Evolutionary conservation across 345 rosid species (phyloP).

Genomic region (Eucalyptus regnans): DNA sequence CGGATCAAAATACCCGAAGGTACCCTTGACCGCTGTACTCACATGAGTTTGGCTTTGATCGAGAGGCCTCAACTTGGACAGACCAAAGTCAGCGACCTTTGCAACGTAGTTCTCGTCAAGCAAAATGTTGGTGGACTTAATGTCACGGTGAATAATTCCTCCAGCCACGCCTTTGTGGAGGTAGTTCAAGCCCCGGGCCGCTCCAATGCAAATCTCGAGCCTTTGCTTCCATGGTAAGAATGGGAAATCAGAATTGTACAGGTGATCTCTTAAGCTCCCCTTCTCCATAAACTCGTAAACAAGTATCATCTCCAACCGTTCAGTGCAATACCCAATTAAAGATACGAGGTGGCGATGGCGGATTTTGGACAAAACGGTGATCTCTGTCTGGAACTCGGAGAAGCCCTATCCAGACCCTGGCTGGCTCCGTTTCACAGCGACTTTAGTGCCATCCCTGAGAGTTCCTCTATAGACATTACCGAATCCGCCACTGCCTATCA

Average conservation of each 20-base stretch:
- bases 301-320: slow-evolving; percentile 42
- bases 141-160: slow-evolving; percentile 46
- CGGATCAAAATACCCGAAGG: slow-evolving; percentile 47
- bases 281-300: slow-evolving; percentile 52
- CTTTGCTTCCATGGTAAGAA: slow-evolving; percentile 35
- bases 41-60: slow-evolving; percentile 15
- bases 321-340: slow-evolving; percentile 55
- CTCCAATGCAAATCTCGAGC: slow-evolving; percentile 51
- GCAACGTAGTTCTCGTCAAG: slow-evolving; percentile 29
- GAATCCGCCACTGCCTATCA: slow-evolving; percentile 36
- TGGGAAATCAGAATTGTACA: slow-evolving; percentile 18
- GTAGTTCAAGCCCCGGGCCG: slow-evolving; percentile 38
- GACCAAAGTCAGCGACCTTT: slow-evolving; percentile 56
- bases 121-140: slow-evolving; percentile 50
- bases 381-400: slow-evolving; percentile 35
- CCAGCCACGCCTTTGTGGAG: slow-evolving; percentile 31
- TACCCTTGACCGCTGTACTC: slow-evolving; percentile 33
- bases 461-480: slow-evolving; percentile 28
- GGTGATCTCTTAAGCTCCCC: slow-evolving; percentile 36
- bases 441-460: slow-evolving; percentile 16
- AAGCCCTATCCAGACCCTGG: slow-evolving; percentile 36
- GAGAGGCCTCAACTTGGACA: slow-evolving; percentile 20
- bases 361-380: slow-evolving; percentile 47
- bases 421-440: slow-evolving; percentile 36
- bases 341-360: slow-evolving; percentile 59